These are phyloP conservation scores for Solanum hybrid DNA, from an alignment of 305 asterid species.

Conservation along the genomic window DNA sequence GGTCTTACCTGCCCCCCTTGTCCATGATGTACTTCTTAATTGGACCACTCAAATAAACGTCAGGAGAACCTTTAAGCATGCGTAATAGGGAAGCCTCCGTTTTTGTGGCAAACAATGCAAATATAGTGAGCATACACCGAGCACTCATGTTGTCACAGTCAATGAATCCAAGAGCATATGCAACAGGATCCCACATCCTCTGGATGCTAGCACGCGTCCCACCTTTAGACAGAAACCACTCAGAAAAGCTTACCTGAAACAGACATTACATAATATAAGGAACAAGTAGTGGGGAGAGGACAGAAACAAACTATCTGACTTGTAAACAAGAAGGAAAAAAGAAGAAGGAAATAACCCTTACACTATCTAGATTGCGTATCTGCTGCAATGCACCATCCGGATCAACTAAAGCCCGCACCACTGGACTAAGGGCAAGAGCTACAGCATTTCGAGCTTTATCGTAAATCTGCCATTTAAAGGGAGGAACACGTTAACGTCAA, in stretches of 20 bases:
- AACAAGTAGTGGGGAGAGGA: not conserved
- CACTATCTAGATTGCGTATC: slow-evolving; percentile 80
- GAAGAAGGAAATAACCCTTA: slow-evolving; percentile 25
- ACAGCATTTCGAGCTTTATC: slow-evolving; percentile 97
- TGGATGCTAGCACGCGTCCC: slow-evolving; percentile 91
- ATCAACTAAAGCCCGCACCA: slow-evolving; percentile 93
- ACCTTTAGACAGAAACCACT: slow-evolving; percentile 97
- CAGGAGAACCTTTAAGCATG: slow-evolving; percentile 98
- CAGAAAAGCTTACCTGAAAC: slow-evolving; percentile 82
- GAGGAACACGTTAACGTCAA: not conserved
- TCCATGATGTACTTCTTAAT: slow-evolving; percentile 71
- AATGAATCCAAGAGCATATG: slow-evolving; percentile 97
- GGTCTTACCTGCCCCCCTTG: slow-evolving; percentile 86
- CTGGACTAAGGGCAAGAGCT: slow-evolving; percentile 99
- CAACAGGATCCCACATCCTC: slow-evolving; percentile 99
- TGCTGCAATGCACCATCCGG: slow-evolving; percentile 93
- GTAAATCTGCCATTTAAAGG: slow-evolving; percentile 40
- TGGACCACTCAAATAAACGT: slow-evolving; percentile 92
- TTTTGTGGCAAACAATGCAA: slow-evolving; percentile 91
- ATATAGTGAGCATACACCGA: slow-evolving; percentile 98
- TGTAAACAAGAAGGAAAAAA: slow-evolving; percentile 11
- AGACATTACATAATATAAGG: not conserved
- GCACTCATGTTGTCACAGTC: slow-evolving; percentile 98
- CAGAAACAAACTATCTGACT: not conserved
- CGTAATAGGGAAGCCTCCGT: slow-evolving; percentile 98